These are phyloP conservation scores for Yamadazyma triangularis DNA, from an alignment of 1,139 yeast species.

Conservation along the genomic window DNA sequence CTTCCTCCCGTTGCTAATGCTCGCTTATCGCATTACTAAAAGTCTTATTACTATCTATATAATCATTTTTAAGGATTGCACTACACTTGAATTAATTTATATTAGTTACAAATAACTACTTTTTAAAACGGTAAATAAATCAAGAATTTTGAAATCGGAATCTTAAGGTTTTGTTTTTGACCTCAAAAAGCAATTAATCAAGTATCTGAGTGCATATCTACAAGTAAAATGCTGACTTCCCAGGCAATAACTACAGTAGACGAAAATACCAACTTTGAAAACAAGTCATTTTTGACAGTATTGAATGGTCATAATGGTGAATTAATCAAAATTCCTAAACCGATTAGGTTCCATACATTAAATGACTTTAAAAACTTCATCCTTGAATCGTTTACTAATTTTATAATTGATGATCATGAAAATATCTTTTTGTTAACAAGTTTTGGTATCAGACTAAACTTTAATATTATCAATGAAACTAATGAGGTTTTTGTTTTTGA, in stretches of 20 bases:
- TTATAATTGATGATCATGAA: slow-evolving; percentile 34
- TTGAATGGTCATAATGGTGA: slow-evolving; percentile 41
- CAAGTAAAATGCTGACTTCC: slow-evolving; percentile 1
- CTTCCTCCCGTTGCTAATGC: too few species aligned
- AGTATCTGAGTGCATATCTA: too few species aligned
- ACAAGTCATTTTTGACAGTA: slow-evolving; percentile 25
- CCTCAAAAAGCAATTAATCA: too few species aligned
- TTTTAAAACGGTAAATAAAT: too few species aligned
- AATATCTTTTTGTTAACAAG: slow-evolving; percentile 60
- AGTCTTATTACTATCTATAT: too few species aligned
- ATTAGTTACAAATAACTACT: too few species aligned
- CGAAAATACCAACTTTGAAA: slow-evolving; percentile 4
- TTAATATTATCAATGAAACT: slow-evolving; percentile 40
- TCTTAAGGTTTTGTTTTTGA: too few species aligned
- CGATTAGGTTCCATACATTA: slow-evolving; percentile 38
- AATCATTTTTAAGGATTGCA: too few species aligned
- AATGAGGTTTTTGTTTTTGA: slow-evolving; percentile 58
- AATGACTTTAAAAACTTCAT: slow-evolving; percentile 41
- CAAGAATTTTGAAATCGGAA: too few species aligned
- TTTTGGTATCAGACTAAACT: slow-evolving; percentile 59
- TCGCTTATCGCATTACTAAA: too few species aligned
- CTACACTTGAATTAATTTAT: too few species aligned
- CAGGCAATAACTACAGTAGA: neutral
- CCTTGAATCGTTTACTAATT: slow-evolving; percentile 25
- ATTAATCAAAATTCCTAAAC: slow-evolving; percentile 33